Base-by-base conservation (phyloP, 495 filamentous ascomycete genomes). In the Geopyxis carbonaria region DNA sequence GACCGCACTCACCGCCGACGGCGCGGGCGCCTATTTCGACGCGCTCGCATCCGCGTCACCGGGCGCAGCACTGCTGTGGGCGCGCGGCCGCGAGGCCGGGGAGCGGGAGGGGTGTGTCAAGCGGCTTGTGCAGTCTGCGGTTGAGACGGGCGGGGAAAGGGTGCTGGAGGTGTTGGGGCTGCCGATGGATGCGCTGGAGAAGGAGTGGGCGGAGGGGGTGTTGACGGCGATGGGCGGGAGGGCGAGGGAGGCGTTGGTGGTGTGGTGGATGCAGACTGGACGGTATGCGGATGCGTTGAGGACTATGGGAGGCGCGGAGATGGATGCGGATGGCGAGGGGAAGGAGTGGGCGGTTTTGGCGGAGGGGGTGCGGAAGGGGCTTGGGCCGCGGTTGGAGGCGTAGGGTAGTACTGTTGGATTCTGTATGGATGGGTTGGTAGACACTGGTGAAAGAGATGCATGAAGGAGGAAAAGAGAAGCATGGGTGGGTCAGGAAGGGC, bases 191-290 rank as follows among this genome's bases (percentile, higher is more conserved):
- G 15, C 23, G 1, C 44, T 51, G 6, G 52, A 56, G 22, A 44
- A 56, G 24, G 19, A 23, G 9, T 22, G 45, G 9, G 47, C 55
- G 27, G 52, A 47, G 38, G 37, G 32, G 20, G 32, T 40, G 23
- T 14, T 56, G 5, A 32, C 30, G 22, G 22, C 34, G 24, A 42
- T 29, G 40, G 32, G 15, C 31, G 34, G 22, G 34, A 42, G 25
- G n/a, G 52, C 52, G 6, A 53, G 42, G 34, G 52, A 56, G 41
- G 51, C 52, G 0, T 42, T 55, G 30, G 43, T 56, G 45, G 37
- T 51, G 7, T 41, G 39, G 20, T 34, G 45, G 38, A 42, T 51
- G 44, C 51, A 55, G 34, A 45, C 39, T 5, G 52, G 52, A 3
- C 36, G 50, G 22, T 21, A 51, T 16, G 41, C 30, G 4, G 41